These are phyloP conservation scores for Aspergillus cejpii DNA, from an alignment of 2,329 filamentous ascomycete genomes.

Conservation along the genomic window DNA sequence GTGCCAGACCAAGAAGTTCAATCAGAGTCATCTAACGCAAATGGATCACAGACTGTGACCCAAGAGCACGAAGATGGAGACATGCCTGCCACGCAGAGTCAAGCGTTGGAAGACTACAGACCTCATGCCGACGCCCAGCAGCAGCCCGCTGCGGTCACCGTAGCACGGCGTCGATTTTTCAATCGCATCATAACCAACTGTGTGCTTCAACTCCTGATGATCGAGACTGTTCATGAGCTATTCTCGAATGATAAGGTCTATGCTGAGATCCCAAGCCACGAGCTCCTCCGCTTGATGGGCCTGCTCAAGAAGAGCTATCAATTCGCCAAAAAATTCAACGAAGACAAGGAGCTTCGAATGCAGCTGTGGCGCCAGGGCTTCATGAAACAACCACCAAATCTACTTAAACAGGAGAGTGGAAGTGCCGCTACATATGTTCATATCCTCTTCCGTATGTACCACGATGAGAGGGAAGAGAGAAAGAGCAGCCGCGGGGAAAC, in stretches of 20 bases:
- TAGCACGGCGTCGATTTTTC: constrained; percentile 88
- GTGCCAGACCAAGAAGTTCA: constrained; percentile 18
- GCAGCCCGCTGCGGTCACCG: constrained; percentile 85
- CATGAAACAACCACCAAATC: constrained; percentile 98
- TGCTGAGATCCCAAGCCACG: constrained; percentile 78
- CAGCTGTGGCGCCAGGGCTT: constrained; percentile 94
- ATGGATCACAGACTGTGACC: constrained; percentile 25
- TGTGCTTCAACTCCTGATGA: constrained; percentile 96
- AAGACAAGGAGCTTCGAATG: constrained; percentile 91
- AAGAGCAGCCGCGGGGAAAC: constrained; percentile 73
- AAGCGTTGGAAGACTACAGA: constrained; percentile 76
- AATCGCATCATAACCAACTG: constrained; percentile 99
- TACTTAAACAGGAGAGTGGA: constrained; percentile 93
- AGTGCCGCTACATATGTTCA: constrained; percentile 90
- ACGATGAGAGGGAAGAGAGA: constrained; percentile 76
- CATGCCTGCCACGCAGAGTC: constrained; percentile 31
- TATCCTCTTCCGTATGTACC: constrained; percentile 96
- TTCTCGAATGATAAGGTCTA: constrained; percentile 98
- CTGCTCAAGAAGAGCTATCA: constrained; percentile 93
- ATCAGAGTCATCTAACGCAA: constrained; percentile 22
- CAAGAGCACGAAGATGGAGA: constrained; percentile 31
- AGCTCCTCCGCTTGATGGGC: constrained; percentile 86
- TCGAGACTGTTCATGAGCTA: constrained; percentile 96
- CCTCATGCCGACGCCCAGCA: constrained; percentile 70
- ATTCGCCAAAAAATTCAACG: constrained; percentile 96